These are phyloP conservation scores for Penicillium sp. DNA, from an alignment of 2,329 filamentous ascomycete genomes.

Conservation along the genomic window DNA sequence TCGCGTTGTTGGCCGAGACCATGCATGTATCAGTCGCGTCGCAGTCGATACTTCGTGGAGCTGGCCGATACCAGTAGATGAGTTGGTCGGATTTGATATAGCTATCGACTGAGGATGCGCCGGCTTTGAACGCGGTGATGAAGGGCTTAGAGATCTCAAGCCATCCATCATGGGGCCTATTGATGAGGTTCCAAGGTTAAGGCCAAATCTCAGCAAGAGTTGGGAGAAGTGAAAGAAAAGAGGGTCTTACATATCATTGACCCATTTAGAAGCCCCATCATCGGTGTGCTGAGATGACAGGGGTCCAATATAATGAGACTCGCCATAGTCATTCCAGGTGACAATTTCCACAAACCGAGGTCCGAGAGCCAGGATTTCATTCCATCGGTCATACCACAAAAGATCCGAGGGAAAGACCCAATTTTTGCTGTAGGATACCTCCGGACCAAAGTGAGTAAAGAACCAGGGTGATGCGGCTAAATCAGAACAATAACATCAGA, in stretches of 20 bases:
- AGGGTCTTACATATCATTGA: slow-evolving; percentile 50
- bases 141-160: slow-evolving; percentile 57
- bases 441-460: slow-evolving; percentile 51
- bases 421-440: slow-evolving; percentile 53
- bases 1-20: slow-evolving; percentile 46
- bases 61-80: slow-evolving; percentile 60
- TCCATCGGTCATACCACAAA: slow-evolving; percentile 49
- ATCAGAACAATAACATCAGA: background rate
- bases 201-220: too few species aligned
- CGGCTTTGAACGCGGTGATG: slow-evolving; percentile 56
- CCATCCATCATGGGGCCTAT: slow-evolving; percentile 55
- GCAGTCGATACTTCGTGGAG: slow-evolving; percentile 49
- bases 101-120: slow-evolving; percentile 30
- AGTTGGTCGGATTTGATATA: slow-evolving; percentile 54
- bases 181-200: slow-evolving; percentile 8
- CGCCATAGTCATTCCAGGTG: slow-evolving; percentile 57
- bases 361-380: slow-evolving; percentile 44
- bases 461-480: slow-evolving; percentile 54
- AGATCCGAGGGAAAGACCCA: slow-evolving; percentile 52
- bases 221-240: too few species aligned
- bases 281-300: slow-evolving; percentile 44
- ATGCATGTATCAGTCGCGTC: slow-evolving; percentile 53
- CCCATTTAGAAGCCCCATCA: slow-evolving; percentile 51
- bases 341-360: slow-evolving; percentile 54
- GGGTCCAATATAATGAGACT: slow-evolving; percentile 59